These are phyloP conservation scores for Backusella westeae DNA, from an alignment of 192 early-diverging fungal genomes.

Conservation along the genomic window DNA sequence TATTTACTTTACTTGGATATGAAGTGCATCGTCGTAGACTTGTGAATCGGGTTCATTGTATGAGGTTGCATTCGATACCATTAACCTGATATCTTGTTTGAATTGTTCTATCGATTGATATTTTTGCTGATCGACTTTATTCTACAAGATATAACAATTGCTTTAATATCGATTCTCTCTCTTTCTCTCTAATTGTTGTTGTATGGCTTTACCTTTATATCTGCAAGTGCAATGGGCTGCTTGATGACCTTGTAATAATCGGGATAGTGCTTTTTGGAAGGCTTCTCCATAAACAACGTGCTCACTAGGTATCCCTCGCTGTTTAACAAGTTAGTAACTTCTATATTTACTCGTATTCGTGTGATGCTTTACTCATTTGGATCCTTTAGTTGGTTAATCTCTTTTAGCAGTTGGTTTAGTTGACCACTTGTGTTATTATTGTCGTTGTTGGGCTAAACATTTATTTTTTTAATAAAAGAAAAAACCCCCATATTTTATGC, in stretches of 20 bases:
- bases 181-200: neutral
- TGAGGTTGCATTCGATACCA: conserved; percentile 49
- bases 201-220: conserved; percentile 36
- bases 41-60: conserved; percentile 48
- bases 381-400: conserved; percentile 17
- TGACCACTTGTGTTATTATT: neutral
- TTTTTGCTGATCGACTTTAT: conserved; percentile 24
- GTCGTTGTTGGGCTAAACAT: neutral
- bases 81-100: conserved; percentile 42
- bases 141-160: neutral
- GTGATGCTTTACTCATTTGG: conserved; percentile 19
- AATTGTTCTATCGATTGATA: conserved; percentile 30
- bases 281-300: conserved; percentile 36
- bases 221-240: conserved; percentile 55
- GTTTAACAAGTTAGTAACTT: neutral
- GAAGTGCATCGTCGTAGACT: conserved; percentile 46
- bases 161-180: no score
- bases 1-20: conserved; percentile 38
- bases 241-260: conserved; percentile 54
- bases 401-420: conserved; percentile 1
- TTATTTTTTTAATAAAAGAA: neutral
- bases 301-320: conserved; percentile 33
- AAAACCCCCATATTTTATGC: neutral
- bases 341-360: neutral
- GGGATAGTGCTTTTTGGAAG: conserved; percentile 39